Base-by-base conservation (phyloP, 225 moss, liverwort and hornwort species). In the Bryum argenteum region DNA sequence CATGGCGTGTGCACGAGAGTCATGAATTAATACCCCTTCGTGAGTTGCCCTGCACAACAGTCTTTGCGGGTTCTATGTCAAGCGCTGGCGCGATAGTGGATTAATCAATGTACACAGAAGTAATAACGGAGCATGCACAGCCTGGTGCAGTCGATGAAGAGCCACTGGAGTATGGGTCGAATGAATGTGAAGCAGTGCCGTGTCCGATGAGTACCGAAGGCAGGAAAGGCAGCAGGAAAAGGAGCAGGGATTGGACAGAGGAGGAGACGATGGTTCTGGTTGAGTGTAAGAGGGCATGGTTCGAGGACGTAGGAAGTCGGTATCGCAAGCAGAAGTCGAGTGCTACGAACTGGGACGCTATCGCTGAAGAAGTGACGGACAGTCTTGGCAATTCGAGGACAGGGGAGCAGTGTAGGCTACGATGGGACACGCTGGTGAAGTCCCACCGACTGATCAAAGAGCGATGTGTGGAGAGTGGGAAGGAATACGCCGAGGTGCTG, bases 351-450 rank as follows among this genome's bases (percentile, higher is more conserved):
- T 69, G 57, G 69, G 57, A 44, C 3, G 69, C 57, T n/a, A 57
- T 69, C 18, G 23, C 69, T 24, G 0, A 10, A 0, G 24, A 7
- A 10, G 1, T 69, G 58, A 69, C 22, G 26, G 24, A 26, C 17
- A 26, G 24, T 2, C 12, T 11, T 4, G 7, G 1, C 11, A 58
- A 11, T 6, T 5, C 43, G 1, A 58, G 43, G 18, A 58, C 58
- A 0, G 70, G 58, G 18, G 4, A 19, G n/a, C 70, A 70, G 26
- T 70, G 58, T 14, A 44, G 45, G 12, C 70, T 58, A 26, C 70
- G 70, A 58, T 70, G 58, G 58, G 58, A 70, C 44, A 70, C 70
- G 44, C 42, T 70, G 58, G 45, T 70, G n/a, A n/a, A n/a, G n/a
- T n/a, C n/a, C n/a, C n/a, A n/a, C n/a, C n/a, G n/a, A n/a, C n/a